phyloP scores from a whole-genome alignment of 257 asterid genomes.

The Solanum microdontum region DNA sequence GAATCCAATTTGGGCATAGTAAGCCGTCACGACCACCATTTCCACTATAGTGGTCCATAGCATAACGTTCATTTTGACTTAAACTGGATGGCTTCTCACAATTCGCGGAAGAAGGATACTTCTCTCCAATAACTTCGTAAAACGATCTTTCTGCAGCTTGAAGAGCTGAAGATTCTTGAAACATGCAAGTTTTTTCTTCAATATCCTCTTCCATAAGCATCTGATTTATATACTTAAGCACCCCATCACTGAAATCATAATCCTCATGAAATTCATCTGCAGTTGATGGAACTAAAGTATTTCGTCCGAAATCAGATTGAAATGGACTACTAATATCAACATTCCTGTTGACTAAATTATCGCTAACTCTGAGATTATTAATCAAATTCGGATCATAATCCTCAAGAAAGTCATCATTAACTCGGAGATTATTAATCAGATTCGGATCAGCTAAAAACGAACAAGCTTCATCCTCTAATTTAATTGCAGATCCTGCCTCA shows the following conservation, averaged over 20 bases:
- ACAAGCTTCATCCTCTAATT: not conserved
- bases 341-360: not conserved
- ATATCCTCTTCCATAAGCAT: constrained; percentile 72
- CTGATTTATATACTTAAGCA: constrained; percentile 49
- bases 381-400: not conserved
- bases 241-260: constrained; percentile 43
- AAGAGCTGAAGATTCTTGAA: constrained; percentile 51
- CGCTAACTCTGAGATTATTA: not conserved
- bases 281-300: not conserved
- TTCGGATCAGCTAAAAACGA: not conserved
- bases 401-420: not conserved
- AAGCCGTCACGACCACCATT: constrained; percentile 1
- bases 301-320: not conserved
- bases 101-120: constrained; percentile 35
- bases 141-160: constrained; percentile 59
- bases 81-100: constrained; percentile 13
- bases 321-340: not conserved
- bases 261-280: constrained; percentile 28
- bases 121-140: constrained; percentile 53
- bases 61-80: constrained; percentile 8
- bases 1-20: constrained; percentile 29
- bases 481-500: not conserved
- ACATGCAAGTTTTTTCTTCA: constrained; percentile 46
- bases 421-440: not conserved
- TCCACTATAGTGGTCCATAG: constrained; percentile 3